Evolutionary conservation across 768 basidiomycete species (phyloP), one percentile per base, ranked within the genome.

Genomic region (Hygrocybe coccinea): DNA sequence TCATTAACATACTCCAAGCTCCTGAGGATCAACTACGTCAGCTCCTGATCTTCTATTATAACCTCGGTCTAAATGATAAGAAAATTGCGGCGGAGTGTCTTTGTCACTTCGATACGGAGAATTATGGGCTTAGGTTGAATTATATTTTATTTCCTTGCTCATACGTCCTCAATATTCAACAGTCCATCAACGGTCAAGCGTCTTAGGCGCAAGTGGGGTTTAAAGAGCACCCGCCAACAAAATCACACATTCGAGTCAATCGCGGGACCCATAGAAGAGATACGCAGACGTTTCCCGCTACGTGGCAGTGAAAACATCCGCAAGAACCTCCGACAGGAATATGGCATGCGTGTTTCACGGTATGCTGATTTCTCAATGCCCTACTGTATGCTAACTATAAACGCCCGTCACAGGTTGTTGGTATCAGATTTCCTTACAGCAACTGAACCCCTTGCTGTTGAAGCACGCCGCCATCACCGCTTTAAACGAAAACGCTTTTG

Each of bases 401-500:
- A n/a, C n/a, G n/a, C n/a, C n/a, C 29, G 4, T 29, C 29, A 54
- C 47, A 60, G 60, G 49, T 12, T 38, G 10, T 11, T 55, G 11
- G 41, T 60, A 14, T 12, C 21, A 17, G 35, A 33, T 9, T 52
- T 24, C 33, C 53, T 63, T 36, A 35, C 48, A 12, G 35, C 29
- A 24, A 43, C 50, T 35, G 56, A 66, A 37, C 58, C 59, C 2
- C 46, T 60, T 2, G 55, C 56, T 1, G 50, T 65, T 0, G 15
- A 19, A 1, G 33, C 36, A 10, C 54, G 58, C 1, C 46, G 51
- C 24, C 54, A 50, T 6, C 8, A 47, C 10, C 50, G 59, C 1
- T 61, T 72, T 10, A 58, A 57, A 12, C 58, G 66, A 1, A 54
- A 59, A 2, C 52, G 45, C 0, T 74, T 67, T 47, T 71, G 60